These are phyloP conservation scores for Rutidosis leptorrhynchoides DNA, from an alignment of 129 eudicot genomes.

Conservation along the genomic window DNA sequence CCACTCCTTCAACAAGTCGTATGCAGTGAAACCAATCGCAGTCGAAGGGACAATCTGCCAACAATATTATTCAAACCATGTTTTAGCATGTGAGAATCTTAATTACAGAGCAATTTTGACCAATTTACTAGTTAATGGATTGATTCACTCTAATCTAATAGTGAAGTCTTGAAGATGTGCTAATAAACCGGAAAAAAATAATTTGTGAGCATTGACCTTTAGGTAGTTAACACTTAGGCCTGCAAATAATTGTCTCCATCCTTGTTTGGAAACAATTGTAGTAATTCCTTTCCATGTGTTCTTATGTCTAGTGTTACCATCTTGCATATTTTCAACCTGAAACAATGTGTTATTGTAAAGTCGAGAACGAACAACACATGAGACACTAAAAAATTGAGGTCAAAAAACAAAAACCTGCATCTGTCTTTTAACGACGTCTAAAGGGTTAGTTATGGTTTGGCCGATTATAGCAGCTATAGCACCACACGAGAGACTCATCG, in stretches of 20 bases:
- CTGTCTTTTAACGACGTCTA: constrained; percentile 93
- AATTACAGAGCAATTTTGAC: not conserved
- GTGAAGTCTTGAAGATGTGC: not conserved
- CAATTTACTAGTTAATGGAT: not conserved
- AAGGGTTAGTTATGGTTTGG: constrained; percentile 89
- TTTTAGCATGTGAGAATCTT: too few species aligned
- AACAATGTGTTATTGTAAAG: not conserved
- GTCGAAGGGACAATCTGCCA: constrained; percentile 89
- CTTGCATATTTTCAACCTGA: constrained; percentile 84
- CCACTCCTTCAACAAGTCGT: constrained; percentile 85
- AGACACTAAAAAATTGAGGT: not conserved
- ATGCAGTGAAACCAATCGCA: constrained; percentile 93
- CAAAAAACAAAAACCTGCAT: constrained; percentile 66
- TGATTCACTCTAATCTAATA: not conserved
- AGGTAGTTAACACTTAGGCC: constrained; percentile 92
- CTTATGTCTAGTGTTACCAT: constrained; percentile 41
- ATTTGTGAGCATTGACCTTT: constrained; percentile 45
- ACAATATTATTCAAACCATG: constrained; percentile 3
- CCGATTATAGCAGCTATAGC: constrained; percentile 96
- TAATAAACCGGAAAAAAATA: not conserved
- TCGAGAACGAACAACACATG: not conserved
- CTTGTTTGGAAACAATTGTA: constrained; percentile 65
- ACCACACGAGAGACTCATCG: constrained; percentile 80
- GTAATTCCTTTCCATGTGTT: constrained; percentile 69
- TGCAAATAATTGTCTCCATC: constrained; percentile 94